These are phyloP conservation scores for Cylindrotheca closterium DNA, from an alignment of 108 stramenopile genomes.

Conservation along the genomic window DNA sequence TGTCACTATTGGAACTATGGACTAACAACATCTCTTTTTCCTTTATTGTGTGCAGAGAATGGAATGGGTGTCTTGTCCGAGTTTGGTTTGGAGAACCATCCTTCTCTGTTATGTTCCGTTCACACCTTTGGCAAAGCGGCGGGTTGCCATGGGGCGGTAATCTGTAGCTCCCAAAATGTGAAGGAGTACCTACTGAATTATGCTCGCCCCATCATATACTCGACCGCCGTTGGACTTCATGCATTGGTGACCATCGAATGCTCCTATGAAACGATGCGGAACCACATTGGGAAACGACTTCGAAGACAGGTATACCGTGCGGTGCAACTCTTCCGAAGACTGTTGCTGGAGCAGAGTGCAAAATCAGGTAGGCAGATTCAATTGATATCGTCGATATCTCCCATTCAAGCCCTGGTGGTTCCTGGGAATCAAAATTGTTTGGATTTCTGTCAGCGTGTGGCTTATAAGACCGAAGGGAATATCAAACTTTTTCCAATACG, in stretches of 20 bases:
- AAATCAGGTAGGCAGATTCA: background rate
- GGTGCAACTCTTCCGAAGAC: constrained; percentile 32
- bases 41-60: constrained; percentile 29
- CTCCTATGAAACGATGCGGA: constrained; percentile 75
- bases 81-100: constrained; percentile 71
- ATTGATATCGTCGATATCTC: constrained; percentile 67
- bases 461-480: constrained; percentile 26
- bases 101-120: constrained; percentile 78
- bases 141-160: constrained; percentile 93
- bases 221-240: constrained; percentile 87
- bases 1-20: no score
- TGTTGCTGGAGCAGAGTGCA: constrained; percentile 12
- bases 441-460: constrained; percentile 58
- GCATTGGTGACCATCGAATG: constrained; percentile 77
- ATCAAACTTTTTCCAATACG: constrained; percentile 92
- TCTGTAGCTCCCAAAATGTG: constrained; percentile 52
- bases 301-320: constrained; percentile 39
- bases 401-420: constrained; percentile 93
- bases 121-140: constrained; percentile 98
- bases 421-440: constrained; percentile 80
- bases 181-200: constrained; percentile 90
- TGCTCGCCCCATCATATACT: constrained; percentile 94
- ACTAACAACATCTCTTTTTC: no score
- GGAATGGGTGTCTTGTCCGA: constrained; percentile 83
- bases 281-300: constrained; percentile 44